Base-by-base conservation (phyloP, 2,329 filamentous ascomycete genomes). In the Apiospora phragmitis region DNA sequence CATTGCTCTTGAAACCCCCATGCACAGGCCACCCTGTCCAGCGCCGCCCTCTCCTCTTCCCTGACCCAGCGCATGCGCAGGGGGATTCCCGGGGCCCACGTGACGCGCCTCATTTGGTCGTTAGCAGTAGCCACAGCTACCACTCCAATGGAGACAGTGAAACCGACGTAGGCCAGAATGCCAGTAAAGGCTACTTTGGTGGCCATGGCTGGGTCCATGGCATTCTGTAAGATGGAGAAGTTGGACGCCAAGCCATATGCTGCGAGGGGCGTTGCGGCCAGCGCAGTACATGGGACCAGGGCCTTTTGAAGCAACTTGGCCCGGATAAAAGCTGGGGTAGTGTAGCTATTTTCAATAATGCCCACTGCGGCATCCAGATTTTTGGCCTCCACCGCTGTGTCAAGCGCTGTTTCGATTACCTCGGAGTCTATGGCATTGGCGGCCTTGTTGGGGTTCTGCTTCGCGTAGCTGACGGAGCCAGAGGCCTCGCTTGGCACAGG, bases 91-190 rank as follows among this genome's bases (percentile, higher is more conserved):
- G 90, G 90, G 11, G 92, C 87, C 96, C 96, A 99, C 2, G 94
- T 95, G 6, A 98, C 94, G 26, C 96, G 90, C 77, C 92, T 91
- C 93, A 98, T 97, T 81, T 98, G 94, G 80, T 98, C 95, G 81
- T 98, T 98, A 72, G 92, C 87, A 43, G 95, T 98, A 35, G 94
- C 91, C 71, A 97, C 85, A 11, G 95, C 94, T 47, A 98, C 90
- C 55, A 96, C 83, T 3, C 95, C 96, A 69, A 98, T 89, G 12
- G 92, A 94, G 4, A 90, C 91, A 5, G 94, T 94, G 73, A 94
- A 93, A 26, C 90, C 88, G 55, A 97, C 86, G 80, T 98, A 99
- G 8, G 94, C 93, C 72, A 95, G 83, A 67, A 96, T 92, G 16
- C 93, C 95, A 0, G 89, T 89, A 78, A 97, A 94, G 5, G 93